Evolutionary conservation across 1,284 basidiomycete species (phyloP).

Genomic region (Pseudozyma thailandica): DNA sequence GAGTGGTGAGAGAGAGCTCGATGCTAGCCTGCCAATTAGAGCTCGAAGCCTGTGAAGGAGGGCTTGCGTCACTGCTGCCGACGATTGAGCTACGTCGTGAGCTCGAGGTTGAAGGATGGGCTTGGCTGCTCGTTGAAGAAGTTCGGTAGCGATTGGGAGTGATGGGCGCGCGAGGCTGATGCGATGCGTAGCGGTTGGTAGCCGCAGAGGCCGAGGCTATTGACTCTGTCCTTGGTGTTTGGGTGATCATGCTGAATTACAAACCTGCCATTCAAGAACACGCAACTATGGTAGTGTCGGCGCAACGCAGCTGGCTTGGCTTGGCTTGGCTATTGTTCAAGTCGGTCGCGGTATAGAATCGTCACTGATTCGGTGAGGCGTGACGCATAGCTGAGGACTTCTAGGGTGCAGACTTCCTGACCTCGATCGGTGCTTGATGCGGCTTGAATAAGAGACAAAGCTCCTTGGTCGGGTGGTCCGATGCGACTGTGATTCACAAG

Average conservation of each 20-base stretch:
- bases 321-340: too few species aligned
- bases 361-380: too few species aligned
- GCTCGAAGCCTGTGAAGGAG: slow-evolving; percentile 16
- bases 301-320: background rate
- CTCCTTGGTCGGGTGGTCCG: background rate
- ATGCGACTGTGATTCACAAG: background rate
- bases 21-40: slow-evolving; percentile 53
- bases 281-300: background rate
- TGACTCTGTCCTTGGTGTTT: slow-evolving; percentile 17
- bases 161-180: slow-evolving; percentile 15
- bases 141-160: slow-evolving; percentile 31
- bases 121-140: slow-evolving; percentile 13
- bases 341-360: too few species aligned
- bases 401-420: background rate
- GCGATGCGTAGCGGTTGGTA: slow-evolving; percentile 7
- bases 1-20: slow-evolving; percentile 55
- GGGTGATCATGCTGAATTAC: slow-evolving; percentile 23
- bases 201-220: slow-evolving; percentile 15
- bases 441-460: background rate
- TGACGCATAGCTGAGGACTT: too few species aligned
- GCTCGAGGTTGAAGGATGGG: slow-evolving; percentile 13
- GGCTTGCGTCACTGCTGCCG: slow-evolving; percentile 6
- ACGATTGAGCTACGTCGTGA: slow-evolving; percentile 25
- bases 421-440: background rate
- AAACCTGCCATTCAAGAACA: too few species aligned